Evolutionary conservation across 306 rosid species (phyloP).

Genomic region (Dalbergia cultrata): DNA sequence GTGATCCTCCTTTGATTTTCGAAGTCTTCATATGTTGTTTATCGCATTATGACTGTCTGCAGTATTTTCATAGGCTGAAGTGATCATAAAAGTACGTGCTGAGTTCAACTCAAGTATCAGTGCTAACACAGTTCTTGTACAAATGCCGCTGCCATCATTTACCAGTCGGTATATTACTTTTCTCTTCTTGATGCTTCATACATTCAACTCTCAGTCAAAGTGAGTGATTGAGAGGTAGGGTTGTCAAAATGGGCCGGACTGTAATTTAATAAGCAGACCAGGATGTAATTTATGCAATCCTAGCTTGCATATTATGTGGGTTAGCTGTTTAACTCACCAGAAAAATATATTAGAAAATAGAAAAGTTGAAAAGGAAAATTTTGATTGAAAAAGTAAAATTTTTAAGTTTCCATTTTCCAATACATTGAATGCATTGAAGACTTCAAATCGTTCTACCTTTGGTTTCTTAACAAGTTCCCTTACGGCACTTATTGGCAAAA

Average conservation of each 20-base stretch:
- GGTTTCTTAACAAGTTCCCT: no score
- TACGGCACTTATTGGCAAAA: no score
- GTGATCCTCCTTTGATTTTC: slow-evolving; percentile 23
- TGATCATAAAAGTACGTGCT: slow-evolving; percentile 78
- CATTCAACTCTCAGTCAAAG: slow-evolving; percentile 4
- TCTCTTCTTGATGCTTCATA: slow-evolving; percentile 38
- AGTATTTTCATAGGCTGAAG: slow-evolving; percentile 77
- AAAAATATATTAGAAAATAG: no score
- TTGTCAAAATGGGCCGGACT: slow-evolving; percentile 18
- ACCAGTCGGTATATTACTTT: slow-evolving; percentile 70
- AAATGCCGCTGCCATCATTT: slow-evolving; percentile 83
- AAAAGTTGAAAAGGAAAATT: no score
- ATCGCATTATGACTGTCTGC: slow-evolving; percentile 30
- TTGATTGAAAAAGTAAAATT: no score
- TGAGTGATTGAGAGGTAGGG: slow-evolving; percentile 9
- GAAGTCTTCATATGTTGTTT: not conserved
- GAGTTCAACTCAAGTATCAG: slow-evolving; percentile 75
- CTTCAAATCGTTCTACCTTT: no score
- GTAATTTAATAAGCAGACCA: not conserved
- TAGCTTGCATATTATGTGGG: no score
- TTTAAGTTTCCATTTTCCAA: no score
- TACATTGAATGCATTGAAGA: no score
- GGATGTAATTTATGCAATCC: not conserved
- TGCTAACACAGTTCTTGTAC: slow-evolving; percentile 77
- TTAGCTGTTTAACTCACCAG: no score